These are phyloP conservation scores for Aspergillus calidoustus DNA, from an alignment of 2,329 filamentous ascomycete genomes.

Conservation along the genomic window DNA sequence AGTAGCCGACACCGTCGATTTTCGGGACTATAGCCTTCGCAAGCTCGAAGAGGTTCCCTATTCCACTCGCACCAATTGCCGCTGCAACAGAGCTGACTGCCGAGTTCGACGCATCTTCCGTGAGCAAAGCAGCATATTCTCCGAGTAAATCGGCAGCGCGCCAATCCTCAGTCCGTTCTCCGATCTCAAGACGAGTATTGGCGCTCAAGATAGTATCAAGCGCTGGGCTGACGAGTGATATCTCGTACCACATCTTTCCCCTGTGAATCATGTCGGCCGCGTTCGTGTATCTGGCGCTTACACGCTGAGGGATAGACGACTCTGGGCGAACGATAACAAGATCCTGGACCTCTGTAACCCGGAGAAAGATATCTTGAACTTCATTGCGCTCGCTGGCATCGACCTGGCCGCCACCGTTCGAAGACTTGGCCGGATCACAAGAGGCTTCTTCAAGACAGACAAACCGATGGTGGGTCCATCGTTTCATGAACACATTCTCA, in stretches of 20 bases:
- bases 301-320: conserved; percentile 26
- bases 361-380: conserved; percentile 34
- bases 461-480: conserved; percentile 38
- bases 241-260: conserved; percentile 45
- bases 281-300: conserved; percentile 34
- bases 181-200: conserved; percentile 41
- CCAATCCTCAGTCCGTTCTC: conserved; percentile 40
- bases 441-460: conserved; percentile 17
- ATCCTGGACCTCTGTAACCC: conserved; percentile 46
- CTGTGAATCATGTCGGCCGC: conserved; percentile 36
- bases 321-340: conserved; percentile 32
- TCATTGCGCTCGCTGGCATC: conserved; percentile 16
- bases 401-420: not conserved
- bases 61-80: conserved; percentile 32
- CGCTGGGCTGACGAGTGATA: conserved; percentile 41
- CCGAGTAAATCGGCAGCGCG: conserved; percentile 35
- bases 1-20: conserved; percentile 44
- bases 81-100: conserved; percentile 25
- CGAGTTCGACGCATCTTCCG: conserved; percentile 9
- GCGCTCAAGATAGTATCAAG: conserved; percentile 40
- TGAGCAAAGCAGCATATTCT: conserved; percentile 24
- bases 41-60: conserved; percentile 36
- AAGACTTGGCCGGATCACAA: not conserved
- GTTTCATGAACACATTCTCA: conserved; percentile 41
- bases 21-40: conserved; percentile 40